Conservation (phyloP, 2,329 filamentous ascomycete genomes). For the Xylaria sp. region DNA sequence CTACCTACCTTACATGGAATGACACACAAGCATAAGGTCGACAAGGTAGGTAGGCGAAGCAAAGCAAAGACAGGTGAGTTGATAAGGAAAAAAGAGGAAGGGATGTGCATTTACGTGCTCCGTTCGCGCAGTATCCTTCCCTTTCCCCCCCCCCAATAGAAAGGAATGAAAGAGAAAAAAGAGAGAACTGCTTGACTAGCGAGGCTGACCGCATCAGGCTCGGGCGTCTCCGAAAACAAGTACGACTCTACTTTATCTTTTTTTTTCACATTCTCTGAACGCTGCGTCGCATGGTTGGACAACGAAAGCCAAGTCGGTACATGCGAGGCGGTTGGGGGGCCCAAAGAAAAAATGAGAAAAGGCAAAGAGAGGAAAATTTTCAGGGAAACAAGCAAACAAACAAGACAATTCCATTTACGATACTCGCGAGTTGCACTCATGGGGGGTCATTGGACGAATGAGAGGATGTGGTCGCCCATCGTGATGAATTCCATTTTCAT, state of each 20-base stretch:
- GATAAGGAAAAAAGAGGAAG: neutral
- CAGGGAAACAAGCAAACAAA: neutral
- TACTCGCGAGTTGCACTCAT: neutral
- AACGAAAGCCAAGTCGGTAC: neutral
- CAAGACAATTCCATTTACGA: too few species aligned
- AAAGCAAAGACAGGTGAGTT: neutral
- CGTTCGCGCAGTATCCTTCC: neutral
- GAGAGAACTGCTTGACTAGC: neutral
- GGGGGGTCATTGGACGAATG: neutral
- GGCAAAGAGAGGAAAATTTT: neutral
- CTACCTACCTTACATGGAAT: neutral
- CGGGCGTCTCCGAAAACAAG: slow-evolving; percentile 17
- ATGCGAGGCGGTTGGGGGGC: slow-evolving; percentile 15
- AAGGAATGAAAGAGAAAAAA: neutral
- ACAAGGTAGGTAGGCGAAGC: neutral
- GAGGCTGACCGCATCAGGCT: slow-evolving; percentile 19
- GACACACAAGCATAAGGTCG: too few species aligned
- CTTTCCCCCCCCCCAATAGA: neutral
- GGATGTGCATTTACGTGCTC: neutral
- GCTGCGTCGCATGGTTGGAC: slow-evolving; percentile 11
- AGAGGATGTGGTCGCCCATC: neutral
- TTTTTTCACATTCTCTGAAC: neutral
- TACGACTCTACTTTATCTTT: neutral
- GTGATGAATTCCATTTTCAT: neutral
- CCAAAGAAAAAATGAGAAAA: neutral